Percentiles rank a stretch among this genome's conserved stretches.
These are phyloP conservation scores for Aspergillus sp. DNA, from an alignment of 2,329 filamentous ascomycete genomes.

Conservation along the genomic window DNA sequence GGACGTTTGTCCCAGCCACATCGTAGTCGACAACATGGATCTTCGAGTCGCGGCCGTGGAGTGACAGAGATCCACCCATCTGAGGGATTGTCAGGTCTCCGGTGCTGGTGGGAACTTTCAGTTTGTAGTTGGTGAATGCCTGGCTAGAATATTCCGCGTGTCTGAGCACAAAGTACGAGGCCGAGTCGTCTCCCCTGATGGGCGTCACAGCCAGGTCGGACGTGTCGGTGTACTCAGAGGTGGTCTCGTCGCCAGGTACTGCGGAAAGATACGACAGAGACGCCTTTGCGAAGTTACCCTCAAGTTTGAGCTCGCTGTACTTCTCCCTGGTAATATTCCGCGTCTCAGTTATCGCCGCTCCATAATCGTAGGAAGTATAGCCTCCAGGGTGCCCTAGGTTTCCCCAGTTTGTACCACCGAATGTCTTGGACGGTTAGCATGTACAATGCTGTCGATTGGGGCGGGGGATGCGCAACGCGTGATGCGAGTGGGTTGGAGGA, in stretches of 20 bases:
- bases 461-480: too few species aligned
- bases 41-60: constrained; percentile 37
- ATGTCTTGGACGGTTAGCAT: constrained; percentile 39
- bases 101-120: constrained; percentile 44
- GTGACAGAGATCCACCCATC: constrained; percentile 27
- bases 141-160: constrained; percentile 57
- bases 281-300: constrained; percentile 64
- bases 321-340: constrained; percentile 62
- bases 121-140: constrained; percentile 50
- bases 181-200: constrained; percentile 45
- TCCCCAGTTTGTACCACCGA: constrained; percentile 76
- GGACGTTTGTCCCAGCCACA: constrained; percentile 29
- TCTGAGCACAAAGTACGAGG: constrained; percentile 52
- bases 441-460: too few species aligned
- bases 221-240: constrained; percentile 42
- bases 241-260: constrained; percentile 39
- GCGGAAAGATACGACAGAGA: constrained; percentile 61
- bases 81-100: constrained; percentile 34
- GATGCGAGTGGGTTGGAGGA: too few species aligned
- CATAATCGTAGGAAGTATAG: constrained; percentile 55
- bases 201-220: constrained; percentile 52
- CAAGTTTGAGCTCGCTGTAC: constrained; percentile 68
- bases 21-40: constrained; percentile 35
- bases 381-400: constrained; percentile 62
- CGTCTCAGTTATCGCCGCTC: constrained; percentile 58